Percentiles rank a stretch among this genome's conserved stretches.
Evolutionary conservation across 371 early-diverging fungal species (phyloP).

Genomic region (Mortierella sp.): DNA sequence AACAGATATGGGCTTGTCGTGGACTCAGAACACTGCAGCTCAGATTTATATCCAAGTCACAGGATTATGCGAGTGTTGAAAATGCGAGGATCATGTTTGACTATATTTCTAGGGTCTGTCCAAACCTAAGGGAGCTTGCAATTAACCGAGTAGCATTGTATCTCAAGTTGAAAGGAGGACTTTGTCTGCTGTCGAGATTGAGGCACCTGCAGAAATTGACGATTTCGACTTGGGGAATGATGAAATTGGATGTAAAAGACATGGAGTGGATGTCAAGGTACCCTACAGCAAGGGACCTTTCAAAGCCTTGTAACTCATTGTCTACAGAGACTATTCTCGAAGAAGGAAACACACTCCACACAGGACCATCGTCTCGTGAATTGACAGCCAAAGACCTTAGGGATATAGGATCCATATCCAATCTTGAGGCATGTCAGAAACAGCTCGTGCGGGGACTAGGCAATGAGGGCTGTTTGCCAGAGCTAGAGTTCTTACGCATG

Average conservation of each 20-base stretch:
- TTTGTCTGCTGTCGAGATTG: constrained; percentile 22
- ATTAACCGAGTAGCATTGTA: constrained; percentile 1
- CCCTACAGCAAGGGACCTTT: not conserved
- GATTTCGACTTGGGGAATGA: constrained; percentile 7
- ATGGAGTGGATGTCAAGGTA: constrained; percentile 22
- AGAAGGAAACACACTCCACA: not conserved
- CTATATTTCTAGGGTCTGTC: constrained; percentile 25
- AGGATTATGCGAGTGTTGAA: not conserved
- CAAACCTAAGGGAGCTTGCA: constrained; percentile 13
- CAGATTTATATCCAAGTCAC: not conserved
- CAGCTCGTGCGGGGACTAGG: too few relatives aligned
- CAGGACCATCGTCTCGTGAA: not conserved
- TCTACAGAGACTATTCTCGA: not conserved
- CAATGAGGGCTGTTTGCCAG: constrained; percentile 16
- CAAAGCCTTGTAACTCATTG: not conserved
- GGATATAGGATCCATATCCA: constrained; percentile 9
- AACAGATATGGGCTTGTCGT: constrained; percentile 28
- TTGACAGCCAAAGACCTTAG: constrained; percentile 16
- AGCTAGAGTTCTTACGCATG: constrained; percentile 15
- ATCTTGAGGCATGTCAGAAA: constrained; percentile 16
- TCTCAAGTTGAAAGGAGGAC: constrained; percentile 8
- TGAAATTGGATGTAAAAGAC: constrained; percentile 6
- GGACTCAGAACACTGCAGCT: constrained; percentile 19
- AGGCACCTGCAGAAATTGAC: constrained; percentile 10
- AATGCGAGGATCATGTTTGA: constrained; percentile 34